phyloP scores from a whole-genome alignment of 257 asterid genomes.

The Solanum habrochaites region DNA sequence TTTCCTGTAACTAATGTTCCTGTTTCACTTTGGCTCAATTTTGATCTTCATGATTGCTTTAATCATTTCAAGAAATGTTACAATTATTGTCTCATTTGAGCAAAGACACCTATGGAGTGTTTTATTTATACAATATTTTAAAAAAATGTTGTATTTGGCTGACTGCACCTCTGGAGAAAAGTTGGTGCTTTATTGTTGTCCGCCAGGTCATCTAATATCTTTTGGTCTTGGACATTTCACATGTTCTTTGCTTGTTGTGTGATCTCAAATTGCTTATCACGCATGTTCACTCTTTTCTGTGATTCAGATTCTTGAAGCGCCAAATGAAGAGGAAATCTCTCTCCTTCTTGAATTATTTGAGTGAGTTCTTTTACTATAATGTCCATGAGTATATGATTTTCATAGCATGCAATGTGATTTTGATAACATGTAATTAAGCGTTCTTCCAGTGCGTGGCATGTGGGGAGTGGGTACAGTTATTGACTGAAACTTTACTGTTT shows the following conservation, averaged over 20 bases:
- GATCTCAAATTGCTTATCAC: background rate
- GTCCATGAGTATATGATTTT: background rate
- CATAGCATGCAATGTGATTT: background rate
- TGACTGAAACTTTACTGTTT: background rate
- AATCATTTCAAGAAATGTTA: background rate
- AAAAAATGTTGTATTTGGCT: background rate
- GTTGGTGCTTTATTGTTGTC: background rate
- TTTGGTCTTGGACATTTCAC: background rate
- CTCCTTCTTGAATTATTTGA: conserved; percentile 77
- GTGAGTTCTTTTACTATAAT: conserved; percentile 29
- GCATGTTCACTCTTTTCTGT: conserved; percentile 12
- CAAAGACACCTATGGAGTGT: background rate
- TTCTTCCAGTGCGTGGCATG: background rate
- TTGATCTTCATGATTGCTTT: background rate
- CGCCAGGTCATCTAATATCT: background rate
- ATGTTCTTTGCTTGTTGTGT: background rate
- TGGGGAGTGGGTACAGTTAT: background rate
- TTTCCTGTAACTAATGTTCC: no score
- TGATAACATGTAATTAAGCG: background rate
- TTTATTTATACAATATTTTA: background rate
- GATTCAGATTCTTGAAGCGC: conserved; percentile 83
- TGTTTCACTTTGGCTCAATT: background rate
- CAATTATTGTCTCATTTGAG: background rate
- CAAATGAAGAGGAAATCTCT: conserved; percentile 87
- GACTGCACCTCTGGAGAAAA: background rate